Base-by-base conservation (phyloP, 495 filamentous ascomycete species). In the Cercophora samala region DNA sequence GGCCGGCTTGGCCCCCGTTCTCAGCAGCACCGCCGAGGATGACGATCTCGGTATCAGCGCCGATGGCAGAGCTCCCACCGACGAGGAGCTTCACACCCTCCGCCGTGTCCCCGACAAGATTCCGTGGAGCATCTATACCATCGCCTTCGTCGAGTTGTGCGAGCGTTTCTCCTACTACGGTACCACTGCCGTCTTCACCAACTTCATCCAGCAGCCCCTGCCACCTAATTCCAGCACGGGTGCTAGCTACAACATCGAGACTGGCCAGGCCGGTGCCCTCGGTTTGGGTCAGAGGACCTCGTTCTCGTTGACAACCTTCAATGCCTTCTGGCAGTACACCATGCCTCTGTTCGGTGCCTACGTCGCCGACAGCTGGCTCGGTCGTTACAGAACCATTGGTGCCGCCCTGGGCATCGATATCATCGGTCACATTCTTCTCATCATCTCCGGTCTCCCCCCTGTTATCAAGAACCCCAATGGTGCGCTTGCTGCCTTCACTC, bases 131-230 rank as follows among this genome's bases (percentile, higher is more conserved):
- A 82, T 84, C 8, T 93, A 86, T 71, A 89, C 87, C 23, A 84
- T 94, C 63, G 90, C 88, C 22, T 88, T 92, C 69, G 85, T 91
- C 60, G 91, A 93, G 77, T 75, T 92, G 65, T 90, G 86, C 78
- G 91, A 93, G 80, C 88, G 90, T 46, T 91, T 92, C 78, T 89
- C 88, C 9, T 93, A 90, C 80, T 92, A 92, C 73, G 91, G 90
- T 63, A 90, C 88, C 17, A 90, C 85, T 22, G 87, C 86, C 52
- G 88, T 92, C 59, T 73, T 71, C 25, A 73, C 69, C 67, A 73
- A 73, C 71, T 93, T 89, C 81, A 88, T 92, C 69, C 88, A 91
- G 72, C 83, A 87, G 62, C 79, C 84, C 51, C 83, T 90, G 19
- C 89, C 89, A 2, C 42, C 53, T 0, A 83, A 80, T 13, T 90